Conservation (phyloP, 2,329 filamentous ascomycete species). For the Zymoseptoria brevis region DNA sequence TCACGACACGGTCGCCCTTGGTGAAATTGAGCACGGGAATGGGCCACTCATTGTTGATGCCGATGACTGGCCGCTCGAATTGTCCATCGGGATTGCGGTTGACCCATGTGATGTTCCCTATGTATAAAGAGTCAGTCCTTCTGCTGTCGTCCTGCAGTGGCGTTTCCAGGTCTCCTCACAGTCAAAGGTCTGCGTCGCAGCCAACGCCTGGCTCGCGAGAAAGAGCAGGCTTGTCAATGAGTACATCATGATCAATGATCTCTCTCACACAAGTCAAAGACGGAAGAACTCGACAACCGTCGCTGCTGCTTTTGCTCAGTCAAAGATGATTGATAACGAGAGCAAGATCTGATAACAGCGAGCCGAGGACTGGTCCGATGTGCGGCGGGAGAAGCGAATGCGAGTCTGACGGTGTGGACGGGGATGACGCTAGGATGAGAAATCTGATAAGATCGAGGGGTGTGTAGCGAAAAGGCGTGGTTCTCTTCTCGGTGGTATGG, state of each 20-base stretch:
- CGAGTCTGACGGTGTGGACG: not conserved
- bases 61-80: conserved; percentile 46
- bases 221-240: not conserved
- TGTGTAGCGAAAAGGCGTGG: not conserved
- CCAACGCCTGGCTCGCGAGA: conserved; percentile 7
- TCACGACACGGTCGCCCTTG: conserved; percentile 62
- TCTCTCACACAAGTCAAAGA: not conserved
- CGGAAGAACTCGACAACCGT: not conserved
- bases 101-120: conserved; percentile 38
- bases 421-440: not conserved
- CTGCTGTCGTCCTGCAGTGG: not conserved
- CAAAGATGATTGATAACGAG: not conserved
- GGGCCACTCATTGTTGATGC: conserved; percentile 68
- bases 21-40: conserved; percentile 65
- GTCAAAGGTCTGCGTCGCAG: conserved; percentile 17
- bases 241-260: not conserved
- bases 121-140: not conserved
- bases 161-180: conserved; percentile 4
- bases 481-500: not conserved
- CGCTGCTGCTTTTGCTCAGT: not conserved
- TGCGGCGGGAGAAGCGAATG: not conserved
- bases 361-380: not conserved
- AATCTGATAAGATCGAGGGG: conserved; percentile 5
- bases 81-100: conserved; percentile 49
- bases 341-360: conserved; percentile 1